Percentiles rank a stretch among this genome's conserved stretches.
Evolutionary conservation across 2,329 filamentous ascomycete genomes (phyloP).

Genomic region (Didymella keratinophila): DNA sequence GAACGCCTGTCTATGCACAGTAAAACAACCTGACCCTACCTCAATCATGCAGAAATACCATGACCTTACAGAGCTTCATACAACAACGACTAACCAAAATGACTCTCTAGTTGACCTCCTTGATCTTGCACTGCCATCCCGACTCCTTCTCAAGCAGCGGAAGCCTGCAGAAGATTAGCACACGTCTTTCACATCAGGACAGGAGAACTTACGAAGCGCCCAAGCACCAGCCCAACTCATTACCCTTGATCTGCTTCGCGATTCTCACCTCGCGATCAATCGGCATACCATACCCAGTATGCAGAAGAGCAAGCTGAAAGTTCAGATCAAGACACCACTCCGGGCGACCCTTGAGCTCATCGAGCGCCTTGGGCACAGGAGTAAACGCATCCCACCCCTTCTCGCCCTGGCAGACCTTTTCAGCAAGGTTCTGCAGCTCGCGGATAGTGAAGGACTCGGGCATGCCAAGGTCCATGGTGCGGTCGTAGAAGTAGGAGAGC

Average conservation of each 20-base stretch:
- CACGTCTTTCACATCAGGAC: constrained; percentile 3
- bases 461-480: constrained; percentile 92
- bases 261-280: constrained; percentile 96
- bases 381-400: constrained; percentile 81
- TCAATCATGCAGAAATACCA: background rate
- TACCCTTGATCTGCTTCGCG: constrained; percentile 97
- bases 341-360: constrained; percentile 81
- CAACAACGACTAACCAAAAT: background rate
- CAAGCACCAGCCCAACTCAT: constrained; percentile 97
- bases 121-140: constrained; percentile 89
- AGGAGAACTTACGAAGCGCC: constrained; percentile 79
- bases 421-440: constrained; percentile 85
- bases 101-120: constrained; percentile 62
- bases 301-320: constrained; percentile 92
- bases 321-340: constrained; percentile 95
- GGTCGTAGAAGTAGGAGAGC: constrained; percentile 98
- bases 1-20: constrained; percentile 19
- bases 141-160: constrained; percentile 82
- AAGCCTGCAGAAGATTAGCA: constrained; percentile 67
- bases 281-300: constrained; percentile 98
- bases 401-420: constrained; percentile 83
- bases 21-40: background rate
- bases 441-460: constrained; percentile 94
- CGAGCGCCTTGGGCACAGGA: constrained; percentile 76
- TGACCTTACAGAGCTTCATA: background rate